A percentile compares a stretch with the other conserved stretches of the same genome.
Evolutionary conservation across 345 rosid species (phyloP).

Genomic region (Carallia pectinifolia): DNA sequence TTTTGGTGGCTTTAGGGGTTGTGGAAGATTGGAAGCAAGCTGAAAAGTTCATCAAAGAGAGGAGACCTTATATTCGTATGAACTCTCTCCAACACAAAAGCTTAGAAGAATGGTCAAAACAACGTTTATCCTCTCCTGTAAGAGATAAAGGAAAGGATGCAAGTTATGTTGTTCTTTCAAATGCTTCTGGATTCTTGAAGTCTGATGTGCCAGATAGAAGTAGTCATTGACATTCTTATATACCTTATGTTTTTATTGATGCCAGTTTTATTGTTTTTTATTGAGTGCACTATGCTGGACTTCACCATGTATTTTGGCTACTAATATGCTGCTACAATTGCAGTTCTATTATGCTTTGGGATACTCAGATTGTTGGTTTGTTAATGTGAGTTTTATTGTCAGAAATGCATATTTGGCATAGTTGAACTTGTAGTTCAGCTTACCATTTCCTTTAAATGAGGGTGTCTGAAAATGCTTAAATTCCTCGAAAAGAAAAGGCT

Average conservation of each 20-base stretch:
- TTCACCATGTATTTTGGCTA: no score
- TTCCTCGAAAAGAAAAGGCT: no score
- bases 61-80: constrained; percentile 51
- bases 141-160: constrained; percentile 14
- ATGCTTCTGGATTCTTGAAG: neutral
- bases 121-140: constrained; percentile 34
- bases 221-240: neutral
- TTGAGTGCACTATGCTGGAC: no score
- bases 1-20: constrained; percentile 55
- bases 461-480: no score
- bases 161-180: constrained; percentile 1
- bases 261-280: neutral
- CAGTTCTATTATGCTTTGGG: no score
- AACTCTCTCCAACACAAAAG: constrained; percentile 48
- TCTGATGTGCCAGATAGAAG: neutral
- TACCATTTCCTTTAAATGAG: no score
- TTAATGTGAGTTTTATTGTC: no score
- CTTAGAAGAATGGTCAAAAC: constrained; percentile 64
- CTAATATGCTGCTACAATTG: no score
- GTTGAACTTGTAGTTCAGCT: no score
- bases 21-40: constrained; percentile 69
- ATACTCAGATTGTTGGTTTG: no score
- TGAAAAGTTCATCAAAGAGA: constrained; percentile 45
- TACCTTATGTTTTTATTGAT: neutral
- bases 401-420: no score